A percentile compares a stretch with the other conserved stretches of the same genome.
phyloP scores from a whole-genome alignment of 371 early-diverging fungal genomes.

The Mortierella sp. region DNA sequence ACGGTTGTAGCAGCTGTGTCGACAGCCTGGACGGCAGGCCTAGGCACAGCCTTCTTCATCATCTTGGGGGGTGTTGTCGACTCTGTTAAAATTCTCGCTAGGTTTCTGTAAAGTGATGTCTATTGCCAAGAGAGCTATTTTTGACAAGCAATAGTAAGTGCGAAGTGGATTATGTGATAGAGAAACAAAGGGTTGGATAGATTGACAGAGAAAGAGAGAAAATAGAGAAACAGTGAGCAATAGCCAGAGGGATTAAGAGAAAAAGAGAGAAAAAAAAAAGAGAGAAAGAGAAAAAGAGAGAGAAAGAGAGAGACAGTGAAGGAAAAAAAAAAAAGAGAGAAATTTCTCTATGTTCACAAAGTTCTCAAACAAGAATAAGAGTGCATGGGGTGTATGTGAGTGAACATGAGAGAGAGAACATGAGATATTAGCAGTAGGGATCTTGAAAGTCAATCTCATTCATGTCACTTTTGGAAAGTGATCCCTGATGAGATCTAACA shows the following conservation, averaged over 20 bases:
- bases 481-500: too few relatives aligned
- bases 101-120: neutral
- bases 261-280: slow-evolving; percentile 14
- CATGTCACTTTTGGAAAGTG: too few relatives aligned
- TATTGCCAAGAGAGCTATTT: slow-evolving; percentile 1
- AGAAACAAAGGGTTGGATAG: slow-evolving; percentile 9
- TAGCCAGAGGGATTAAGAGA: neutral
- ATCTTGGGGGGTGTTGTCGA: slow-evolving; percentile 23
- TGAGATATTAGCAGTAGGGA: too few relatives aligned
- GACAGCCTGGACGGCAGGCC: slow-evolving; percentile 22
- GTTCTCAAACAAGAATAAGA: too few relatives aligned
- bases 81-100: slow-evolving; percentile 6
- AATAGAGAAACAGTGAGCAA: too few relatives aligned
- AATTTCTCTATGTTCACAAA: too few relatives aligned
- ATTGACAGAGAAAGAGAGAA: neutral
- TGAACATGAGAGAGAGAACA: too few relatives aligned
- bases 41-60: slow-evolving; percentile 59
- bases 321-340: neutral
- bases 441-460: too few relatives aligned
- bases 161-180: neutral
- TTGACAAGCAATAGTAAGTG: slow-evolving; percentile 5
- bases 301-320: neutral
- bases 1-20: neutral
- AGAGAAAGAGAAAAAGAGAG: slow-evolving; percentile 12
- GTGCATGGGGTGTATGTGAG: too few relatives aligned